These are phyloP conservation scores for Neonectria ditissima DNA, from an alignment of 2,329 filamentous ascomycete genomes.

Conservation along the genomic window DNA sequence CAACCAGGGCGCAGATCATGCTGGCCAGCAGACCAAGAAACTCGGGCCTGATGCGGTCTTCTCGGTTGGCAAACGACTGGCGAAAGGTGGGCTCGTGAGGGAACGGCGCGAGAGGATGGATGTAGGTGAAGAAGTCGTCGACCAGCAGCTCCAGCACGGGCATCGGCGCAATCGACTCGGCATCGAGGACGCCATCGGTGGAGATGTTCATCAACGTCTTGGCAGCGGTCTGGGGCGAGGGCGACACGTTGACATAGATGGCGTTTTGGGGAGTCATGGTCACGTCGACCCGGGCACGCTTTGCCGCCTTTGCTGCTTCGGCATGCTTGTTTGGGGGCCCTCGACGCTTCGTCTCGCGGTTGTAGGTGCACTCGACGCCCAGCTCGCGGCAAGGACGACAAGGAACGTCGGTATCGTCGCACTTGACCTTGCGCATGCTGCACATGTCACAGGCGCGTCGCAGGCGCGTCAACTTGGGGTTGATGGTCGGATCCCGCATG, in stretches of 20 bases:
- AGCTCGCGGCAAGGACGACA: conserved; percentile 69
- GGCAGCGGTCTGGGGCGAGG: conserved; percentile 60
- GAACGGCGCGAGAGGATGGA: conserved; percentile 81
- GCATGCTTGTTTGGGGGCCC: conserved; percentile 71
- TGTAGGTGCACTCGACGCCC: conserved; percentile 68
- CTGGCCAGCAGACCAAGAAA: conserved; percentile 79
- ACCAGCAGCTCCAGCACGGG: conserved; percentile 76
- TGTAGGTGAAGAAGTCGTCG: conserved; percentile 86
- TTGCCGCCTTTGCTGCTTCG: conserved; percentile 66
- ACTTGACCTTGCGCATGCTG: conserved; percentile 72
- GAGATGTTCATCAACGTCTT: conserved; percentile 62
- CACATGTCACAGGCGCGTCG: conserved; percentile 72
- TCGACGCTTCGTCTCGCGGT: conserved; percentile 68
- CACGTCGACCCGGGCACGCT: conserved; percentile 57
- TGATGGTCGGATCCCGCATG: conserved; percentile 56
- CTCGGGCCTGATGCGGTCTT: conserved; percentile 73
- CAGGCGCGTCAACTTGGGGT: conserved; percentile 66
- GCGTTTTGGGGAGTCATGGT: conserved; percentile 28
- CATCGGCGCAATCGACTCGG: conserved; percentile 78
- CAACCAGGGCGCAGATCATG: conserved; percentile 80
- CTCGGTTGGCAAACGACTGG: conserved; percentile 72
- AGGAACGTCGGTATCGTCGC: conserved; percentile 67
- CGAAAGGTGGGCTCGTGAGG: conserved; percentile 84
- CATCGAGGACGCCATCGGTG: conserved; percentile 59
- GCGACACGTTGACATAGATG: conserved; percentile 47